Evolutionary conservation across 2,329 filamentous ascomycete genomes (phyloP), one percentile per base, ranked within the genome.

Genomic region (Monascus ruber): DNA sequence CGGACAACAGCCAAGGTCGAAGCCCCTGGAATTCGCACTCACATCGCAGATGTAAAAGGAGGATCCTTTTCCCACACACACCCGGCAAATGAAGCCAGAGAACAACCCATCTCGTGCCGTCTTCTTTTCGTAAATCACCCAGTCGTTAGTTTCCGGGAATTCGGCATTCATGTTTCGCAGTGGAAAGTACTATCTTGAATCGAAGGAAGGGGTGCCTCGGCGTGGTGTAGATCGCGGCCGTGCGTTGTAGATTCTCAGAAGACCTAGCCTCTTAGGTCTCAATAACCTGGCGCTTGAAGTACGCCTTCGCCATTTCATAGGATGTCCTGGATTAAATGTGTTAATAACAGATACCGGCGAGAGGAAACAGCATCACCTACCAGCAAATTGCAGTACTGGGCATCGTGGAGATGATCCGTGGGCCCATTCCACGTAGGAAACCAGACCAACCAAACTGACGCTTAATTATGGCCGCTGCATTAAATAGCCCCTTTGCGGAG

Each of bases 331-430:
- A 9, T 28, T 26, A 47, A n/a, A 49, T 39, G 38, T 25, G 41
- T 24, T 17, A 35, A 24, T 10, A 33, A 25, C 25, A 35, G 7
- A 24, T 10, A 33, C 17, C 17, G 4, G 32, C 9, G 24, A 8
- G 33, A 6, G 29, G n/a, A n/a, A 25, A 38, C n/a, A 46, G 28
- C 25, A 35, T 37, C 37, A 63, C 72, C 56, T 60, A 91, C 91
- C 91, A 98, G 73, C 91, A 98, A 57, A 98, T 98, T n/a, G 91
- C 91, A 28, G 91, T 98, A 67, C 88, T 95, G 17, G 91, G 91
- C 83, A 96, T 96, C 1, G 91, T 94, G 7, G 88, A 95, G 46
- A 98, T 80, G 35, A 98, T 82, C 55, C 91, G 76, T 35, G 91
- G 91, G 52, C 84, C 81, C 58, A 95, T 77, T 33, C 91, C 91